Conservation (phyloP, 768 basidiomycete genomes). For the Glaciozyma martinii region DNA sequence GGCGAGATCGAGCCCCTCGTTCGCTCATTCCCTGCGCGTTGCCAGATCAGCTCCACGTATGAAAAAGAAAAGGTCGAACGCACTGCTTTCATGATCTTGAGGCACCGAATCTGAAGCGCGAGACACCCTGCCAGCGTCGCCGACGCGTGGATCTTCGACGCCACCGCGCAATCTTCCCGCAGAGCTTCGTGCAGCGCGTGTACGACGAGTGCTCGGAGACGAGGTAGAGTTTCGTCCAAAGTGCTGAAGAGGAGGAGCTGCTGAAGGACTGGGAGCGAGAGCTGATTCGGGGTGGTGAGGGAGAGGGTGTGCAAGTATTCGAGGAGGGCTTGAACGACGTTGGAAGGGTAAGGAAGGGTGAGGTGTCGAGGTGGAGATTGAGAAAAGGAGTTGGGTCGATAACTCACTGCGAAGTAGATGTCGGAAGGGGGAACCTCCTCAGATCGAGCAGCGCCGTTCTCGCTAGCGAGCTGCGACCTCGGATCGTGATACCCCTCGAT, state of each 20-base stretch:
- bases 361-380: background rate
- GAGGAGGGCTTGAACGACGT: constrained; percentile 73
- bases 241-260: constrained; percentile 74
- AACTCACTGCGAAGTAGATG: background rate
- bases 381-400: background rate
- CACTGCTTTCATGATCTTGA: no score
- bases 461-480: background rate
- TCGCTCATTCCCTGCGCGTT: no score
- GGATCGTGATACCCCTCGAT: constrained; percentile 3
- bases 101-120: no score
- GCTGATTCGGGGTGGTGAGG: constrained; percentile 80
- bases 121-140: no score
- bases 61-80: no score
- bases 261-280: constrained; percentile 76
- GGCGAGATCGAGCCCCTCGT: no score
- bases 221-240: constrained; percentile 60
- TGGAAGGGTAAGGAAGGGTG: constrained; percentile 63
- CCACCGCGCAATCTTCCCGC: background rate
- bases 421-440: background rate
- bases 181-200: background rate
- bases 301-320: constrained; percentile 88
- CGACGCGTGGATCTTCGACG: background rate
- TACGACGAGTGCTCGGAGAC: constrained; percentile 48
- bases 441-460: background rate
- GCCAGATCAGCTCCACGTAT: no score